phyloP scores from a whole-genome alignment of 164 flowering plant genomes.

The Warburgia ugandensis region DNA sequence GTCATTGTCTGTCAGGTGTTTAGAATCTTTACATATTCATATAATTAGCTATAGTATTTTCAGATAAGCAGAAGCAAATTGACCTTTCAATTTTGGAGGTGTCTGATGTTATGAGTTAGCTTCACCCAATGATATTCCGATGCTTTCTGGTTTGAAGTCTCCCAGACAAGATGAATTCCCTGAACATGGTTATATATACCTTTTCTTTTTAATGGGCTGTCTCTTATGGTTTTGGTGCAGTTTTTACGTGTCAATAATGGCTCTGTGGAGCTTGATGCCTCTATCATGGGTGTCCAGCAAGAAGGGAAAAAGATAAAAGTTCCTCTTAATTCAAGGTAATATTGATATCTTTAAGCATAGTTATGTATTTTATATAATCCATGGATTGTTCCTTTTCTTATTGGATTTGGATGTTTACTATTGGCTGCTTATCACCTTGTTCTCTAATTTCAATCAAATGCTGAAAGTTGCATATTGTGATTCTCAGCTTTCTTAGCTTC shows the following conservation, averaged over 20 bases:
- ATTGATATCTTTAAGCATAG: background rate
- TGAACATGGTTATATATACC: background rate
- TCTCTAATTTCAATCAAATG: too few species aligned
- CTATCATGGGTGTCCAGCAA: constrained; percentile 81
- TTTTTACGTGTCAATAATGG: constrained; percentile 74
- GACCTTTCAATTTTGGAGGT: too few species aligned
- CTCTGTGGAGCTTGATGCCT: constrained; percentile 84
- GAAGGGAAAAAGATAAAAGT: constrained; percentile 90
- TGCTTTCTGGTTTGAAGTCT: background rate
- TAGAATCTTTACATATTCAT: too few species aligned
- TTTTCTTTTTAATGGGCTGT: constrained; percentile 14
- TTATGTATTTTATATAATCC: background rate
- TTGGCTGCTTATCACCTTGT: too few species aligned
- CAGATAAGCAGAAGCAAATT: too few species aligned
- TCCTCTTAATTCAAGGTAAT: constrained; percentile 96
- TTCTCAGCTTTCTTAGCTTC: too few species aligned
- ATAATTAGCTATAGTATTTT: too few species aligned
- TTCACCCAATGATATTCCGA: constrained; percentile 1
- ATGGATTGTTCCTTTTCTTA: too few species aligned
- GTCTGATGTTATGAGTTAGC: too few species aligned
- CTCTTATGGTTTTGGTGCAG: constrained; percentile 45
- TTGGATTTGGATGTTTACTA: too few species aligned
- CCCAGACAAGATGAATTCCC: background rate
- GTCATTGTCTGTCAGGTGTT: too few species aligned
- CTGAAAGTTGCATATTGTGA: too few species aligned